These are phyloP conservation scores for Aspergillus glaucus DNA, from an alignment of 2,329 filamentous ascomycete genomes.

Conservation along the genomic window DNA sequence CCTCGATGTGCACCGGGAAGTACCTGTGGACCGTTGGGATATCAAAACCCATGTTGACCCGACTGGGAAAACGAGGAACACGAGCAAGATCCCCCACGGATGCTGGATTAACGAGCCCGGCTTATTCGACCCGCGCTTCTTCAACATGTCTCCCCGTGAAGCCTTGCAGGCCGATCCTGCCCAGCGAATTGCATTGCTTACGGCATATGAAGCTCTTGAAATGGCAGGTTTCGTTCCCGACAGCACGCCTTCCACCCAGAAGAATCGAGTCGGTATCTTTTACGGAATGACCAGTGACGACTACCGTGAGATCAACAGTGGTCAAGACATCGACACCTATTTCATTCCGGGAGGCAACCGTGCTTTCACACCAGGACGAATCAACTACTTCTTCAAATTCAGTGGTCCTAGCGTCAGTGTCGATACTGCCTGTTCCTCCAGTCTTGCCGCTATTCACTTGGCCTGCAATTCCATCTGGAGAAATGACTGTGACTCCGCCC, in stretches of 20 bases:
- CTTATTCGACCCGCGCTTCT: conserved; percentile 66
- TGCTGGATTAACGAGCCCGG: conserved; percentile 67
- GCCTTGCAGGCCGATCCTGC: conserved; percentile 61
- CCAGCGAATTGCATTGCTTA: conserved; percentile 51
- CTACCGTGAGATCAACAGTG: conserved; percentile 59
- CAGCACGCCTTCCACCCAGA: conserved; percentile 58
- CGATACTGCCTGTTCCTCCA: conserved; percentile 71
- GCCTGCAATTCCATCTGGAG: conserved; percentile 66
- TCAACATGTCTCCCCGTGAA: conserved; percentile 72
- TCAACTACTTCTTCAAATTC: conserved; percentile 73
- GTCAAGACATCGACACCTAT: conserved; percentile 63
- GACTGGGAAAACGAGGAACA: conserved; percentile 63
- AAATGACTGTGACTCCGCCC: conserved; percentile 70
- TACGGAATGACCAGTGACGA: conserved; percentile 70
- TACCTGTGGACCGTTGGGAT: conserved; percentile 63
- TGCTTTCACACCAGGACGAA: conserved; percentile 56
- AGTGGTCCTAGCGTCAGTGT: conserved; percentile 63
- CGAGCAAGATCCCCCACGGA: conserved; percentile 63
- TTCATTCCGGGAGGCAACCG: conserved; percentile 57
- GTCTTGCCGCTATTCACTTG: conserved; percentile 62
- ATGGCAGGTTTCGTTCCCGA: conserved; percentile 62
- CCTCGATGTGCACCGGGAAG: conserved; percentile 59
- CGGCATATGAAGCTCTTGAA: conserved; percentile 61
- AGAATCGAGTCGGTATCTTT: conserved; percentile 61
- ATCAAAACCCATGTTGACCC: conserved; percentile 61